Conservation (phyloP, 1,284 basidiomycete species). For the Malassezia sympodialis region DNA sequence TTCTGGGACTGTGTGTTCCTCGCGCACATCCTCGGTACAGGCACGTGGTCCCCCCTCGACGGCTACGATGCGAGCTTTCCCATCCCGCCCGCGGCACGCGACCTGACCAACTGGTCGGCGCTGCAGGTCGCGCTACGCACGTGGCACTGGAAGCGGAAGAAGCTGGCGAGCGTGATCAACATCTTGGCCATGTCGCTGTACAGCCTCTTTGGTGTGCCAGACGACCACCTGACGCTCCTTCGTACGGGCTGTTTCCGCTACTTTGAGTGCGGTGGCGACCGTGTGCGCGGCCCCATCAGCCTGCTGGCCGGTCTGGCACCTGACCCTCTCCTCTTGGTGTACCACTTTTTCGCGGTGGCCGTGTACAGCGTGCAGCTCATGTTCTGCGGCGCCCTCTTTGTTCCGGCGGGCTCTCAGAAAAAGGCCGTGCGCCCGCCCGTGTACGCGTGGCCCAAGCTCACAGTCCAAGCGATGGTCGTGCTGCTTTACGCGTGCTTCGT, state of each 20-base stretch:
- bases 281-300: slow-evolving; percentile 70
- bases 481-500: slow-evolving; percentile 44
- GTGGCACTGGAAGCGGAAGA: slow-evolving; percentile 46
- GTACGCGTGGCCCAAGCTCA: slow-evolving; percentile 30
- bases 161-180: slow-evolving; percentile 42
- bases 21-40: slow-evolving; percentile 34
- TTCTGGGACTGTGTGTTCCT: slow-evolving; percentile 46
- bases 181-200: slow-evolving; percentile 46
- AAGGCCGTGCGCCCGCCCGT: slow-evolving; percentile 11
- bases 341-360: slow-evolving; percentile 91
- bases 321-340: slow-evolving; percentile 66
- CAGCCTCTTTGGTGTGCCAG: slow-evolving; percentile 49
- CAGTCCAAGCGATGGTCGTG: slow-evolving; percentile 28
- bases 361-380: slow-evolving; percentile 82
- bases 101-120: slow-evolving; percentile 30
- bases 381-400: slow-evolving; percentile 53
- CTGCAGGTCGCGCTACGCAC: slow-evolving; percentile 28
- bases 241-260: slow-evolving; percentile 93
- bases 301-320: slow-evolving; percentile 55
- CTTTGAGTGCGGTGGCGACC: slow-evolving; percentile 84
- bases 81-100: slow-evolving; percentile 6
- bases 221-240: slow-evolving; percentile 68
- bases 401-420: slow-evolving; percentile 11
- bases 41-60: slow-evolving; percentile 27
- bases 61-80: slow-evolving; percentile 7